Evolutionary conservation across 306 rosid species (phyloP), one percentile per base, ranked within the genome.

Genomic region (Vachellia pachyceras): DNA sequence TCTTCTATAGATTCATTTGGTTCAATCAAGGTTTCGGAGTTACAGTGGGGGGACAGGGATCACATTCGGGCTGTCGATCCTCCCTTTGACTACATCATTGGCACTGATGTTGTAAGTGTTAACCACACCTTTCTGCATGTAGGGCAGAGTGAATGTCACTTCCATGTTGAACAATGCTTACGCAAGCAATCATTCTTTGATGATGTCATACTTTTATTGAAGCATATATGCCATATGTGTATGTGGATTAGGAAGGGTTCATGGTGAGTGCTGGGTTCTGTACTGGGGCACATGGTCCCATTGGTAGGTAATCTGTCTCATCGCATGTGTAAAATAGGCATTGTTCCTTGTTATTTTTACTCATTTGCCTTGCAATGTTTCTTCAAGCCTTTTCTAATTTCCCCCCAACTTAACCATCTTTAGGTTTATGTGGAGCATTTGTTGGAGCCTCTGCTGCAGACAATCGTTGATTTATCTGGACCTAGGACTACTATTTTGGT

Each of bases 371-470:
- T 77, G 60, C 70, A 4, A 76, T 57, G 23, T 82, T 14, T 72
- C 37, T 72, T 22, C 60, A 52, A 72, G 10, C 49, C 25, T 47
- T 61, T 35, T 22, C 47, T 41, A 39, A 49, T 8, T 72, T 77
- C 33, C 69, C 50, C 79, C 60, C 55, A 18, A 65, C 69, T 57
- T 40, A 17, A 61, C 79, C 64, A 52, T 17, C 29, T 76, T 72
- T 67, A 91, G 97, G 97, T 95, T 75, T 95, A 95, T 79, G 92
- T 88, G 67, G 99, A 95, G 79, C 89, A 93, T 85, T 92, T 95
- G 11, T 81, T 95, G 89, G 97, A 93, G 65, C 99, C 97, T 50
- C 88, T 95, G 13, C 80, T 93, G 84, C 86, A 89, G 84, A 93
- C 99, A 71, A 86, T 93, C 82, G 81, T 83, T 81, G 92, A 92